These are phyloP conservation scores for Cladobotryum mycophilum DNA, from an alignment of 2,329 filamentous ascomycete species.

Conservation along the genomic window DNA sequence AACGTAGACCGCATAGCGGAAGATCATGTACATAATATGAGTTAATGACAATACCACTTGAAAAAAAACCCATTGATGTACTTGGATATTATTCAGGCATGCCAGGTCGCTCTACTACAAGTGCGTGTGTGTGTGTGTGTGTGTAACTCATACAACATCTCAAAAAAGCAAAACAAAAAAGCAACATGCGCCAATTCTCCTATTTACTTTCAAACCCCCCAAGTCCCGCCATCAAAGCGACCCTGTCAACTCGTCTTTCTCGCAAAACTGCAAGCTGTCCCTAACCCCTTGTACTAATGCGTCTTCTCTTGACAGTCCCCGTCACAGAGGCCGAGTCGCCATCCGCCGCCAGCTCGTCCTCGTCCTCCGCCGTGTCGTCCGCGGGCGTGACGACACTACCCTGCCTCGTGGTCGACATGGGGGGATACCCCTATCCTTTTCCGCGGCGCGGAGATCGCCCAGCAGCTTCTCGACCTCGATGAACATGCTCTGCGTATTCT, in stretches of 20 bases:
- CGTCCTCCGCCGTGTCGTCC: constrained; percentile 43
- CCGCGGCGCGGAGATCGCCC: constrained; percentile 67
- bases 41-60: too few species aligned
- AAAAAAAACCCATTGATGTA: too few species aligned
- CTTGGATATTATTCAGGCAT: too few species aligned
- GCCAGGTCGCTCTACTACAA: too few species aligned
- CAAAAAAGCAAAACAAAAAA: not conserved
- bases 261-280: constrained; percentile 10
- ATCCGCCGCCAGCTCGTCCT: constrained; percentile 42
- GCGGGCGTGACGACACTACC: constrained; percentile 35
- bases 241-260: constrained; percentile 1
- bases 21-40: too few species aligned
- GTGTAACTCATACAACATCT: not conserved
- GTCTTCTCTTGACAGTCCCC: constrained; percentile 31
- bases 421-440: constrained; percentile 45
- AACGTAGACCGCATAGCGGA: too few species aligned
- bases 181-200: not conserved
- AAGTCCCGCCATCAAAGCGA: not conserved
- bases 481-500: constrained; percentile 85
- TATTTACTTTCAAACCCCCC: not conserved
- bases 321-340: constrained; percentile 25
- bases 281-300: constrained; percentile 30
- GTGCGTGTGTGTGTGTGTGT: too few species aligned
- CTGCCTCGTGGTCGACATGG: constrained; percentile 27
- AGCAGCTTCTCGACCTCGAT: constrained; percentile 76